Conservation (phyloP, 2,329 filamentous ascomycete species). For the Monosporascus sp. region DNA sequence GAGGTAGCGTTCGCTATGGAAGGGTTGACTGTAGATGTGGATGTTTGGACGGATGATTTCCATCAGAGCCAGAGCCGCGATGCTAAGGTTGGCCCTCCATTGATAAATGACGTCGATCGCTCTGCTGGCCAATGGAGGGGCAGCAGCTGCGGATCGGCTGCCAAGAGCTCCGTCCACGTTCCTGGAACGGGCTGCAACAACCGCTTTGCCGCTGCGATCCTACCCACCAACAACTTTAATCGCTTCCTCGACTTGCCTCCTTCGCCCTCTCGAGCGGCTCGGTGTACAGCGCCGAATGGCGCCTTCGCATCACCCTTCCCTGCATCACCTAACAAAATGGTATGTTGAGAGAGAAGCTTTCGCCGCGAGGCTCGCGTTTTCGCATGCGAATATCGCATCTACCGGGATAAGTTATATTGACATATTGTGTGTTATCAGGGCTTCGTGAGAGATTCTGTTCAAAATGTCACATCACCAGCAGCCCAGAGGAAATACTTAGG, state of each 20-base stretch:
- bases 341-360: slow-evolving; percentile 2
- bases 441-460: slow-evolving; percentile 25
- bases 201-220: neutral
- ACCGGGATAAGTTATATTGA: neutral
- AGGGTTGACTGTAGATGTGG: neutral
- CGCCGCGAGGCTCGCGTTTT: slow-evolving; percentile 4
- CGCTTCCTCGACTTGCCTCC: neutral
- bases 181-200: neutral
- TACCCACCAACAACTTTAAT: neutral
- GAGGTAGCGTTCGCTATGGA: neutral
- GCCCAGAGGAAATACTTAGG: slow-evolving; percentile 46
- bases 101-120: slow-evolving; percentile 8
- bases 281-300: slow-evolving; percentile 8
- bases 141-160: slow-evolving; percentile 3
- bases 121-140: slow-evolving; percentile 5
- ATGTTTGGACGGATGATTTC: neutral
- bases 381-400: no score
- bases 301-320: slow-evolving; percentile 1
- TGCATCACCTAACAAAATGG: slow-evolving; percentile 7
- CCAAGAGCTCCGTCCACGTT: slow-evolving; percentile 13
- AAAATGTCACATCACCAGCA: slow-evolving; percentile 42
- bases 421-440: slow-evolving; percentile 12
- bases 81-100: neutral
- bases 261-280: neutral
- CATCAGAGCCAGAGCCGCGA: neutral